These are phyloP conservation scores for Zymoseptoria ardabiliae DNA, from an alignment of 2,329 filamentous ascomycete genomes.

Conservation along the genomic window DNA sequence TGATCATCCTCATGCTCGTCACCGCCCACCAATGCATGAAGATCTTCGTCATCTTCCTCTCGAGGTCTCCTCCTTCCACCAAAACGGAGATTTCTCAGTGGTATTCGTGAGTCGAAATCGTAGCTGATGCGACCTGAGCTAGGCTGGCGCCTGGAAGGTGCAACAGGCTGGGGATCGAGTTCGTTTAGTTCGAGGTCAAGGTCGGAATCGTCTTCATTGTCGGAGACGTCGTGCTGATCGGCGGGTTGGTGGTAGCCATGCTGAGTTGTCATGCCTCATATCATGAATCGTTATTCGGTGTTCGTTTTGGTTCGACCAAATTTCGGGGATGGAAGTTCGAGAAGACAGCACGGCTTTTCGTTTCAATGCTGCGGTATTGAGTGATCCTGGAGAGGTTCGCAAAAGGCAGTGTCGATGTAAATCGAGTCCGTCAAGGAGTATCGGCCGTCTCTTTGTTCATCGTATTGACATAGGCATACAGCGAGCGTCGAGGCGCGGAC, in stretches of 20 bases:
- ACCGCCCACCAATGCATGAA: constrained; percentile 53
- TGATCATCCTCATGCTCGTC: constrained; percentile 42
- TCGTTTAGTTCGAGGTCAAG: constrained; percentile 71
- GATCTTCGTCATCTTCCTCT: constrained; percentile 57
- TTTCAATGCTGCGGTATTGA: not conserved
- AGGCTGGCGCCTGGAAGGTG: constrained; percentile 11
- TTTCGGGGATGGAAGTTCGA: not conserved
- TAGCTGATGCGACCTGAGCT: constrained; percentile 19
- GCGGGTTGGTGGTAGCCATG: constrained; percentile 46
- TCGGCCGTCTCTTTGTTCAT: not conserved
- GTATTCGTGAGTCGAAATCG: constrained; percentile 52
- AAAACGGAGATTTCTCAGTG: constrained; percentile 55
- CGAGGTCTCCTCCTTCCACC: constrained; percentile 36
- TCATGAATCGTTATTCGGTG: constrained; percentile 2
- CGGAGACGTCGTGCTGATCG: constrained; percentile 56
- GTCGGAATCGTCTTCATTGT: constrained; percentile 53
- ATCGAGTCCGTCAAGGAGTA: not conserved
- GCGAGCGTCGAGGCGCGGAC: not conserved
- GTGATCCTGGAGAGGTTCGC: not conserved
- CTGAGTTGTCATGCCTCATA: constrained; percentile 41
- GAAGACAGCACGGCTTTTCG: not conserved
- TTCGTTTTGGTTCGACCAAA: not conserved
- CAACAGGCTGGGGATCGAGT: constrained; percentile 54
- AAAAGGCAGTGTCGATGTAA: not conserved
- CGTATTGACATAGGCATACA: too few relatives aligned